Conservation (phyloP, 2,329 filamentous ascomycete species). For the Periconia digitata region DNA sequence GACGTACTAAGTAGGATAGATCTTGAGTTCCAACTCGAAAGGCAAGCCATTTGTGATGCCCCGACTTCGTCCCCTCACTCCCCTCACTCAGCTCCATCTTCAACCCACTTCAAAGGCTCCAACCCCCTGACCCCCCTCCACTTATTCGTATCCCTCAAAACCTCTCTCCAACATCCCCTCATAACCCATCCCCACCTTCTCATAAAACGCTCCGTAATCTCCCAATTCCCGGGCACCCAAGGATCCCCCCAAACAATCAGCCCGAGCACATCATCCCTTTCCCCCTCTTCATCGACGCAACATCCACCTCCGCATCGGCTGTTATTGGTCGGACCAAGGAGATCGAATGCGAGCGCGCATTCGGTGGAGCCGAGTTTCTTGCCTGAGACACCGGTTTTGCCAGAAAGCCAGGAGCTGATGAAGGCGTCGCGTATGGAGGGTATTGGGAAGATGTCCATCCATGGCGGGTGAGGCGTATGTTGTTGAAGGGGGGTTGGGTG, state of each 20-base stretch:
- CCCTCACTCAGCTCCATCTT: too few relatives aligned
- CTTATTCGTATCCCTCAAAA: not conserved
- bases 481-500: slow-evolving; percentile 54
- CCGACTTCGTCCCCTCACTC: too few relatives aligned
- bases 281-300: not conserved
- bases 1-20: too few relatives aligned
- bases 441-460: slow-evolving; percentile 61
- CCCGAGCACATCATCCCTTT: not conserved
- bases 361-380: not conserved
- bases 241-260: slow-evolving; percentile 1
- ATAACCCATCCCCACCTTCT: not conserved
- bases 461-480: slow-evolving; percentile 54
- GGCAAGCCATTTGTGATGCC: too few relatives aligned
- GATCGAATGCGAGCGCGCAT: not conserved
- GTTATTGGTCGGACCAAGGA: not conserved
- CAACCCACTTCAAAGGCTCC: not conserved
- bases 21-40: too few relatives aligned
- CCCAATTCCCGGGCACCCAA: not conserved
- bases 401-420: slow-evolving; percentile 30
- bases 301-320: not conserved
- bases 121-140: slow-evolving; percentile 1
- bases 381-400: not conserved
- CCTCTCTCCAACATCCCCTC: not conserved
- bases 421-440: slow-evolving; percentile 54
- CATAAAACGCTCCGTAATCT: slow-evolving; percentile 1